These are phyloP conservation scores for Mucor indicus DNA, from an alignment of 371 early-diverging fungal species.

Conservation along the genomic window DNA sequence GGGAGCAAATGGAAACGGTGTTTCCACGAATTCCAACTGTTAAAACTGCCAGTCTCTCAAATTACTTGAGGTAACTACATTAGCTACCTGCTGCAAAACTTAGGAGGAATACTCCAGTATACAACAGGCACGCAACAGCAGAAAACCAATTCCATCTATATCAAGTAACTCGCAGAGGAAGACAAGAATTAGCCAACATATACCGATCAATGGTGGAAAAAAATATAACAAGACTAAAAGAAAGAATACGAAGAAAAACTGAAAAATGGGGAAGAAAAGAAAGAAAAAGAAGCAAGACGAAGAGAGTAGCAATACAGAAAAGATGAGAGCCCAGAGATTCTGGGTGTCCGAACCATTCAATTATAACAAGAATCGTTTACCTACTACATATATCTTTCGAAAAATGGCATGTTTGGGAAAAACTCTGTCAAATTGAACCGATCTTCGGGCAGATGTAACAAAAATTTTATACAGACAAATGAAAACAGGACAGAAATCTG, in stretches of 20 bases:
- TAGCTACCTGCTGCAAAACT: not conserved
- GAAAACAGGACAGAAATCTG: too few relatives aligned
- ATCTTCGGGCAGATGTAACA: too few relatives aligned
- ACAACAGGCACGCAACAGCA: not conserved
- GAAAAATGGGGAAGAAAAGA: not conserved
- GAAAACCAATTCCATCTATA: not conserved
- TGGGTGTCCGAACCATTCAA: not conserved
- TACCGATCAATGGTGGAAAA: not conserved
- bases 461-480: too few relatives aligned
- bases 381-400: not conserved
- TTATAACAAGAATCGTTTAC: not conserved
- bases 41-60: not conserved
- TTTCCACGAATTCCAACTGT: not conserved
- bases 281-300: not conserved
- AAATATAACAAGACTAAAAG: not conserved
- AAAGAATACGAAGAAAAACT: not conserved
- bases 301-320: not conserved
- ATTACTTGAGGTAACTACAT: not conserved
- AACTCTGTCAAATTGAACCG: too few relatives aligned
- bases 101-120: not conserved
- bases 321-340: not conserved
- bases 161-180: not conserved
- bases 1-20: not conserved
- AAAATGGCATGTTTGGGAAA: conserved; percentile 1
- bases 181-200: not conserved